Evolutionary conservation across 352 stramenopile species (phyloP).

Genomic region (Globisporangium paroecandrum): DNA sequence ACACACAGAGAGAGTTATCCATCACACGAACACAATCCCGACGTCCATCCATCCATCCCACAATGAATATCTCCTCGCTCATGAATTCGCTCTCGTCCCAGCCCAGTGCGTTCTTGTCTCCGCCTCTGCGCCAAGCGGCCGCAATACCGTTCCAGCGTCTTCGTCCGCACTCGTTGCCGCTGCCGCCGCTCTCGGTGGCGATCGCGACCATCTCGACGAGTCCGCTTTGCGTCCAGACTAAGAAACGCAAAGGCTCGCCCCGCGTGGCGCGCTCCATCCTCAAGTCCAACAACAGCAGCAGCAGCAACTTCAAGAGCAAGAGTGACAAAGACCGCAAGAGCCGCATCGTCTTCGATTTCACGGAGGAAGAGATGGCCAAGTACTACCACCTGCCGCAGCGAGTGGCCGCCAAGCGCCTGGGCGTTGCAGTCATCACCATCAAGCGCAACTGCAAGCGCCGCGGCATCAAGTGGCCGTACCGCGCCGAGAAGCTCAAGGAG

Average conservation of each 20-base stretch:
- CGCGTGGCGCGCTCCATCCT: slow-evolving; percentile 13
- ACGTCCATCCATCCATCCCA: background rate
- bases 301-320: background rate
- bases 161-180: background rate
- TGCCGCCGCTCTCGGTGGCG: slow-evolving; percentile 11
- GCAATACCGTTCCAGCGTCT: background rate
- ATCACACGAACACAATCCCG: background rate
- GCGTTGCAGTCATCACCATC: slow-evolving; percentile 56
- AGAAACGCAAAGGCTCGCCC: background rate
- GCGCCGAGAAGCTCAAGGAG: slow-evolving; percentile 50
- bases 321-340: slow-evolving; percentile 38
- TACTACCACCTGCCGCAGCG: slow-evolving; percentile 58
- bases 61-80: slow-evolving; percentile 13
- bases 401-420: slow-evolving; percentile 46
- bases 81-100: slow-evolving; percentile 2
- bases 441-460: slow-evolving; percentile 59
- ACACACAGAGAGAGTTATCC: too few species aligned
- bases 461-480: slow-evolving; percentile 59
- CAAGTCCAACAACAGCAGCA: background rate
- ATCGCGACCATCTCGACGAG: slow-evolving; percentile 3
- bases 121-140: background rate
- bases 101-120: background rate
- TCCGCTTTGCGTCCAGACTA: slow-evolving; percentile 2
- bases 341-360: slow-evolving; percentile 54
- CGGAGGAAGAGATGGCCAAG: slow-evolving; percentile 46